Evolutionary conservation across 257 asterid genomes (phyloP).

Genomic region (Solanum verrucosum): DNA sequence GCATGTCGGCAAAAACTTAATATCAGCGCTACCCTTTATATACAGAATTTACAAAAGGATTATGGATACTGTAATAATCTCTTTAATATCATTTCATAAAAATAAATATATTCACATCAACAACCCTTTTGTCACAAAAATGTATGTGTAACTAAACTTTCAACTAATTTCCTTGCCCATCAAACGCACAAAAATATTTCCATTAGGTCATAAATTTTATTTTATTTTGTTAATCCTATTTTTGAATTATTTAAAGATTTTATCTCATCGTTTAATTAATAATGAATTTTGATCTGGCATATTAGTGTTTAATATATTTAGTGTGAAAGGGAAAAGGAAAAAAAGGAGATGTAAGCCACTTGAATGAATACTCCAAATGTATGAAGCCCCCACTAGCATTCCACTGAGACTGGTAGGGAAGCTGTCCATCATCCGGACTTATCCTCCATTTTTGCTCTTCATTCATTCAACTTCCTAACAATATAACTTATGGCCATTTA

Average conservation of each 20-base stretch:
- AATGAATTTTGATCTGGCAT: too few relatives aligned
- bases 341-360: not conserved
- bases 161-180: not conserved
- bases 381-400: not conserved
- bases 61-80: too few relatives aligned
- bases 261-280: too few relatives aligned
- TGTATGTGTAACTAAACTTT: not conserved
- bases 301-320: too few relatives aligned
- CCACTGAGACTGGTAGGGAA: not conserved
- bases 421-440: not conserved
- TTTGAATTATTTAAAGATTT: too few relatives aligned
- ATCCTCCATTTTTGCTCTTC: not conserved
- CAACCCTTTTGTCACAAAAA: not conserved
- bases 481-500: not conserved
- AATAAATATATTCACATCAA: not conserved
- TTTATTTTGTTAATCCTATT: not conserved
- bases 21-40: too few relatives aligned
- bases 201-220: too few relatives aligned
- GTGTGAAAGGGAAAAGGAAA: not conserved
- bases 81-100: not conserved
- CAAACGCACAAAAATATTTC: too few relatives aligned
- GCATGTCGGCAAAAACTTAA: not conserved
- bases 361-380: not conserved
- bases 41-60: too few relatives aligned
- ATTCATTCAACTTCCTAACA: not conserved